Conservation (phyloP, 2,329 filamentous ascomycete genomes). For the Ampelomyces quisqualis region DNA sequence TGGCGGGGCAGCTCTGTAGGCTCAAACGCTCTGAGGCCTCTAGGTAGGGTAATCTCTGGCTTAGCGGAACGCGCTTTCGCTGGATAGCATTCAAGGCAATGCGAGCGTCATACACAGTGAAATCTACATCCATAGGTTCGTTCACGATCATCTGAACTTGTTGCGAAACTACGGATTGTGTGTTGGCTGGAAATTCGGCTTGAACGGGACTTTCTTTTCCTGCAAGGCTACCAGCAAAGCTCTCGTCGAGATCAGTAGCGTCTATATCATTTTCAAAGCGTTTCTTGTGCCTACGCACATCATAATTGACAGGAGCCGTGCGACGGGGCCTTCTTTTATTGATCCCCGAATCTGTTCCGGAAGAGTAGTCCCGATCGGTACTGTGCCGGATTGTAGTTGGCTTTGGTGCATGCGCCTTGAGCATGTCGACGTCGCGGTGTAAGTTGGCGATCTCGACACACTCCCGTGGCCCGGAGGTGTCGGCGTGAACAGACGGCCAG, state of each 20-base stretch:
- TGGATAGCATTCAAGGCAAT: constrained; percentile 14
- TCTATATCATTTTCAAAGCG: neutral
- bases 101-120: constrained; percentile 22
- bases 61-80: neutral
- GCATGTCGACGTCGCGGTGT: neutral
- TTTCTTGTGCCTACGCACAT: constrained; percentile 21
- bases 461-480: constrained; percentile 6
- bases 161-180: constrained; percentile 9
- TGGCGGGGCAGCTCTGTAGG: constrained; percentile 12
- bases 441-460: neutral
- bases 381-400: constrained; percentile 2
- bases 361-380: constrained; percentile 20
- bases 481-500: constrained; percentile 21
- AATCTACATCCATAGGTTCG: constrained; percentile 20
- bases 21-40: constrained; percentile 19
- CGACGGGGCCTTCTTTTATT: constrained; percentile 23
- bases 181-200: constrained; percentile 18
- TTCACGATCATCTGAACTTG: constrained; percentile 19
- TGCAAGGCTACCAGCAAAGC: constrained; percentile 1
- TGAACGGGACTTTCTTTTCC: neutral
- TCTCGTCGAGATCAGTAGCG: constrained; percentile 7
- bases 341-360: constrained; percentile 17
- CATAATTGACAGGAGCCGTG: constrained; percentile 31
- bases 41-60: constrained; percentile 30
- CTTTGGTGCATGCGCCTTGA: neutral